Evolutionary conservation across 1,284 basidiomycete genomes (phyloP), one percentile per base, ranked within the genome.

Genomic region (Rhodofomes roseus): DNA sequence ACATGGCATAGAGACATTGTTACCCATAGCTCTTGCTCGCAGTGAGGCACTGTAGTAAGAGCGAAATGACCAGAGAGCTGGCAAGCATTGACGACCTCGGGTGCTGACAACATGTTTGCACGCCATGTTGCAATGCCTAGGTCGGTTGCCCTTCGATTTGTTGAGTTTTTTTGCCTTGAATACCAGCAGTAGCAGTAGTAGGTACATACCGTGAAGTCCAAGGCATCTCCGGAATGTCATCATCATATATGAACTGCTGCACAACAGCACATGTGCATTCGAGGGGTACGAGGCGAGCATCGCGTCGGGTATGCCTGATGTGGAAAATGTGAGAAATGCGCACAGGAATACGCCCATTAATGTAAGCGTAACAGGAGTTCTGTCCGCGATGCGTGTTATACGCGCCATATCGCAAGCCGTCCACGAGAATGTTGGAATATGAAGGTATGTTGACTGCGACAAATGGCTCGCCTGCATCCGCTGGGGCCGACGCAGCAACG

Each of bases 1-100:
- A 54, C 52, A 54, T 54, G 52, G 34, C 31, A 29, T 16, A 54
- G 52, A 6, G 52, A 54, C 20, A 54, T 54, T 34, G 52, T 54
- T 5, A 54, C 52, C 52, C 52, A 54, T 6, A 54, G 31, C 7
- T 25, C 16, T 31, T n/a, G 14, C 20, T 29, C 29, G 23, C 27
- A 6, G 20, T 34, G 14, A 16, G n/a, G 12, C 1, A 54, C 18
- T 5, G 14, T 34, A 34, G 29, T 29, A n/a, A 54, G 31, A 12
- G 52, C 52, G n/a, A 54, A 37, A 20, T 54, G 52, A n/a, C 52
- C 34, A 31, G 27, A 34, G 34, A 54, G 20, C 7, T 16, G 2
- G 8, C n/a, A 4, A 5, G 36, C 29, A 8, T 54, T 11, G 18
- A 54, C 52, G 4, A 54, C 52, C 20, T 36, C 36, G 20, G 27